Evolutionary conservation across 192 early-diverging fungal species (phyloP).

Genomic region (Cetraspora pellucida): DNA sequence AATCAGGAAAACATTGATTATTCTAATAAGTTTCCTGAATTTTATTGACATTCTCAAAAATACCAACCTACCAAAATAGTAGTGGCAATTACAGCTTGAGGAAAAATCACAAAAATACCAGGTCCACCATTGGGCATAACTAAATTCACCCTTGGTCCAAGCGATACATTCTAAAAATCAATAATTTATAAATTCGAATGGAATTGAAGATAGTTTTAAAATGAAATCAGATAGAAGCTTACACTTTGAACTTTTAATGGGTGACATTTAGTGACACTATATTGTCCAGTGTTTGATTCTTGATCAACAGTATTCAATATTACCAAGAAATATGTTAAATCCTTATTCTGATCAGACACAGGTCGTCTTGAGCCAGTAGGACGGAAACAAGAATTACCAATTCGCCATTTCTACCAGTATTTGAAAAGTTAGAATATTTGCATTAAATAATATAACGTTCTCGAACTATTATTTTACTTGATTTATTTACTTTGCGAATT

Average conservation of each 20-base stretch:
- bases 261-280: background rate
- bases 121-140: slow-evolving; percentile 35
- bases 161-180: slow-evolving; percentile 10
- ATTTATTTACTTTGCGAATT: slow-evolving; percentile 10
- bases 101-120: slow-evolving; percentile 30
- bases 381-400: slow-evolving; percentile 11
- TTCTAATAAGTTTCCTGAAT: too few relatives aligned
- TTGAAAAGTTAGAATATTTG: background rate
- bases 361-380: background rate
- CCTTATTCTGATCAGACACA: background rate
- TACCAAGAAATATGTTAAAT: slow-evolving; percentile 6
- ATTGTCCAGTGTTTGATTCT: background rate
- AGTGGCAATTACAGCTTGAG: slow-evolving; percentile 26
- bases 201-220: background rate
- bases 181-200: background rate
- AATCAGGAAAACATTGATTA: too few relatives aligned
- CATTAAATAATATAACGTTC: background rate
- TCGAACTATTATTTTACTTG: background rate
- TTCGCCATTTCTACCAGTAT: slow-evolving; percentile 1
- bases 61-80: slow-evolving; percentile 25
- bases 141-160: slow-evolving; percentile 4
- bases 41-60: too few relatives aligned
- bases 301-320: background rate
- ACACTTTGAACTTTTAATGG: slow-evolving; percentile 14
- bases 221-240: background rate